These are phyloP conservation scores for Phytophthora melonis DNA, from an alignment of 352 stramenopile species.

Conservation along the genomic window DNA sequence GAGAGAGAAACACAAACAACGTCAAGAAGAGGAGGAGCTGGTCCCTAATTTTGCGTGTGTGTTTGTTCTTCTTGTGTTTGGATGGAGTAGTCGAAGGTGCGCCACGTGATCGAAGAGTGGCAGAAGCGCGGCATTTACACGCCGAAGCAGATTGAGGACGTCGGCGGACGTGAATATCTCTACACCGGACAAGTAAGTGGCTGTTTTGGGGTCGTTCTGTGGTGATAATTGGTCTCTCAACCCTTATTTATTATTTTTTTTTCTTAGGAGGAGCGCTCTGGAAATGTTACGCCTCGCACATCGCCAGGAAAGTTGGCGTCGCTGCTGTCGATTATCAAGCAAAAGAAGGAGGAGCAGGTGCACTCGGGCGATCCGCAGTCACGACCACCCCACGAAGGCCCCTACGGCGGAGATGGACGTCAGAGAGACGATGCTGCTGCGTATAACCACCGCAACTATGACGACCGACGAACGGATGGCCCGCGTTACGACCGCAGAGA, in stretches of 20 bases:
- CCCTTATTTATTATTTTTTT: background rate
- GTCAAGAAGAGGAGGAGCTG: slow-evolving; percentile 3
- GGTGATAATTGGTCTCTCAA: no score
- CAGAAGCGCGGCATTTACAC: slow-evolving; percentile 78
- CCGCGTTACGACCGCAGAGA: slow-evolving; percentile 29
- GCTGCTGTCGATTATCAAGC: slow-evolving; percentile 86
- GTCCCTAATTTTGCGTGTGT: slow-evolving; percentile 14
- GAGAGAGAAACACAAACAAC: slow-evolving; percentile 3
- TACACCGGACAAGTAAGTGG: slow-evolving; percentile 22
- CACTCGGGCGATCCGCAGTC: slow-evolving; percentile 27
- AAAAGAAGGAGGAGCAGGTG: slow-evolving; percentile 71
- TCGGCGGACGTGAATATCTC: slow-evolving; percentile 54
- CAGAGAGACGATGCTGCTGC: slow-evolving; percentile 23
- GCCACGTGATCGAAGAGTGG: slow-evolving; percentile 84
- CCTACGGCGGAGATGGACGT: slow-evolving; percentile 23
- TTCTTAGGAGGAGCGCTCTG: slow-evolving; percentile 32
- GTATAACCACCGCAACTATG: slow-evolving; percentile 32
- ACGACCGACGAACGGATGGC: slow-evolving; percentile 29
- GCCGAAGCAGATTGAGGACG: slow-evolving; percentile 66
- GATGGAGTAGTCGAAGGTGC: slow-evolving; percentile 54
- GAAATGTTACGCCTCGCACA: slow-evolving; percentile 48
- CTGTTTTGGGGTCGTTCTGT: no score
- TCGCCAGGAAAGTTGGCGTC: slow-evolving; percentile 74
- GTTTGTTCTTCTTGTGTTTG: background rate
- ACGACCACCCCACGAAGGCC: slow-evolving; percentile 10